Conservation (phyloP, 2,329 filamentous ascomycete species). For the Coccinonectria pachysandricola region DNA sequence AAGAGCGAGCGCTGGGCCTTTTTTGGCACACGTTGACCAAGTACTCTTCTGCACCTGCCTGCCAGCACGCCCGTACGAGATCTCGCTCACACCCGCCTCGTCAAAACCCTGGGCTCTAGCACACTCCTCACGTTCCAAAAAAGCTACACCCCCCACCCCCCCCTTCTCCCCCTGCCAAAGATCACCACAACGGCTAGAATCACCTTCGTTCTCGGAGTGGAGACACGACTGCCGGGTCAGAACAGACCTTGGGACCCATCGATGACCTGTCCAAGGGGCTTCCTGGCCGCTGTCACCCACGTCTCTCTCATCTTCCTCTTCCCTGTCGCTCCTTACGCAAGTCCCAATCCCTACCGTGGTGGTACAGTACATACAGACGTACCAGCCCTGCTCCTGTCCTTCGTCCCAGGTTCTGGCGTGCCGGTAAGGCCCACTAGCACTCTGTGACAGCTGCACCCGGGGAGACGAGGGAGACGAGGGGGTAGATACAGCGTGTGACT, state of each 20-base stretch:
- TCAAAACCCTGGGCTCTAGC: constrained; percentile 4
- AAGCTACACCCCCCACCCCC: constrained; percentile 7
- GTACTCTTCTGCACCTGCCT: too few species aligned
- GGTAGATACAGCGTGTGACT: constrained; percentile 12
- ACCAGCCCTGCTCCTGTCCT: constrained; percentile 11
- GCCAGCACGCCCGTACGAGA: constrained; percentile 13
- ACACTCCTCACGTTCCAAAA: constrained; percentile 2
- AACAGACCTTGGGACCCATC: too few species aligned
- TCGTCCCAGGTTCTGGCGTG: constrained; percentile 17
- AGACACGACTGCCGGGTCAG: constrained; percentile 16
- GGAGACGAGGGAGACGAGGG: constrained; percentile 12
- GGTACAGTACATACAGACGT: constrained; percentile 8
- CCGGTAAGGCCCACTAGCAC: constrained; percentile 10
- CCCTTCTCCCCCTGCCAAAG: constrained; percentile 10
- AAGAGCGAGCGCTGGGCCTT: too few species aligned
- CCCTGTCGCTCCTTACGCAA: constrained; percentile 8
- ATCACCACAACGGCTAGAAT: constrained; percentile 15
- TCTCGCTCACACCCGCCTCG: constrained; percentile 14
- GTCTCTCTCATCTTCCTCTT: constrained; percentile 11
- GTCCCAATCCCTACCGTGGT: too few species aligned
- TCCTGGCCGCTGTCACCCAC: constrained; percentile 15
- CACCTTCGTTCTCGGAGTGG: constrained; percentile 11
- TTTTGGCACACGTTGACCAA: too few species aligned
- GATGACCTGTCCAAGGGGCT: constrained; percentile 12
- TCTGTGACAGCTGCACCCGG: constrained; percentile 19